Evolutionary conservation across 73 alveolate genomes (phyloP).

Genomic region (Tetrahymena malaccensis): DNA sequence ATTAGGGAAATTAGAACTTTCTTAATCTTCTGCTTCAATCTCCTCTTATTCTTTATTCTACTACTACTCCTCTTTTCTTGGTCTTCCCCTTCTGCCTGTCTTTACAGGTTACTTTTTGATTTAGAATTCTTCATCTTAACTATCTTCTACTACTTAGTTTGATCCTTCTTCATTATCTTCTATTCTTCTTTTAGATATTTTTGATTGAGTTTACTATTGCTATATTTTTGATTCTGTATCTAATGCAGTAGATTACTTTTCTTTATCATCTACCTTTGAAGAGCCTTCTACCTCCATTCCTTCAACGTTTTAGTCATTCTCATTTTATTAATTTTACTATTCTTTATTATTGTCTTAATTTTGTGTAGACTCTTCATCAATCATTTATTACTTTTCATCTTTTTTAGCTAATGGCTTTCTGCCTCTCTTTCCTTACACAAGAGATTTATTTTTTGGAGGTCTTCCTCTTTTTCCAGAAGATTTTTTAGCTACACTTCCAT

Average conservation of each 20-base stretch:
- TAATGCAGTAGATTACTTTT: background rate
- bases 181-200: background rate
- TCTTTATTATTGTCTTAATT: background rate
- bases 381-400: background rate
- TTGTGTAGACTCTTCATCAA: background rate
- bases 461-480: background rate
- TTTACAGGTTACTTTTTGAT: background rate
- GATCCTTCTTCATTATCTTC: background rate
- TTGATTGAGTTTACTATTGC: background rate
- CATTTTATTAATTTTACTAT: background rate
- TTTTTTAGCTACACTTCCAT: background rate
- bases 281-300: background rate
- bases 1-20: background rate
- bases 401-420: background rate
- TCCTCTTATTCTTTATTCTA: background rate
- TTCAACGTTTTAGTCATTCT: background rate
- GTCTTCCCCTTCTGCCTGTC: background rate
- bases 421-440: background rate
- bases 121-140: background rate
- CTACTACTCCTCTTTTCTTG: background rate
- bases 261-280: background rate
- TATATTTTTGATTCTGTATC: background rate
- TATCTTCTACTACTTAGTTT: background rate
- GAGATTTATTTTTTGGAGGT: background rate
- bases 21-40: background rate